These are phyloP conservation scores for Russula sp. DNA, from an alignment of 768 basidiomycete species.

Conservation along the genomic window DNA sequence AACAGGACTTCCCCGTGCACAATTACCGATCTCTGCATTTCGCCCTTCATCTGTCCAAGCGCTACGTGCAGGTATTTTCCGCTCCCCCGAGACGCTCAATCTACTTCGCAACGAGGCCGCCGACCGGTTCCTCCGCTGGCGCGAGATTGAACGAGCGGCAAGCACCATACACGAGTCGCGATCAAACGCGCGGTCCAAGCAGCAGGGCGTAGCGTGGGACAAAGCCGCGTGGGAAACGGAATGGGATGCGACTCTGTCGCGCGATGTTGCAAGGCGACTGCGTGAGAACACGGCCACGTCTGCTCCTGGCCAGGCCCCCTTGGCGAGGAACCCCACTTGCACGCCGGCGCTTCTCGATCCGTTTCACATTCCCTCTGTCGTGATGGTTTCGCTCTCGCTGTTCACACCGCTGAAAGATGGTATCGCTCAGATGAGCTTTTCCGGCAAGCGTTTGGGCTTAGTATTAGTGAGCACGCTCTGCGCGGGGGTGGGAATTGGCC, in stretches of 20 bases:
- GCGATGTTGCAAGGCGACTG: conserved; percentile 54
- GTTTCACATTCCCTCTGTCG: conserved; percentile 60
- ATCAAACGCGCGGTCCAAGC: conserved; percentile 15
- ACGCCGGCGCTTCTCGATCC: conserved; percentile 51
- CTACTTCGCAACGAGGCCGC: conserved; percentile 60
- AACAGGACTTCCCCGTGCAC: conserved; percentile 14
- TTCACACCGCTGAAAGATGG: conserved; percentile 45
- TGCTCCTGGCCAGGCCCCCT: neutral
- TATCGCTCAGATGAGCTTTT: conserved; percentile 33
- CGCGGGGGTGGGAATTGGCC: conserved; percentile 46
- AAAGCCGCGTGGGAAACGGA: conserved; percentile 66
- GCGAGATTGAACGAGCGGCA: conserved; percentile 61
- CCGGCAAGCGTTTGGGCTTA: conserved; percentile 35
- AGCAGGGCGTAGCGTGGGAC: conserved; percentile 49
- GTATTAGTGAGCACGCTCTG: conserved; percentile 45
- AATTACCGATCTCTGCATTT: conserved; percentile 49
- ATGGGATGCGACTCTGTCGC: conserved; percentile 59
- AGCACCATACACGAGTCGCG: conserved; percentile 41
- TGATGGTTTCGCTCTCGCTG: conserved; percentile 60
- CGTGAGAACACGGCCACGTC: conserved; percentile 39
- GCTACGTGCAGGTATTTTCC: conserved; percentile 60
- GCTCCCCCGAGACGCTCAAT: conserved; percentile 57
- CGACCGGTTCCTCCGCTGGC: conserved; percentile 69
- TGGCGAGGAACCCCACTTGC: conserved; percentile 32
- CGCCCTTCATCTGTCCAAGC: conserved; percentile 50